Percentiles rank a stretch among this genome's conserved stretches.
Conservation (phyloP, 768 basidiomycete genomes). For the Phaffia australis region DNA sequence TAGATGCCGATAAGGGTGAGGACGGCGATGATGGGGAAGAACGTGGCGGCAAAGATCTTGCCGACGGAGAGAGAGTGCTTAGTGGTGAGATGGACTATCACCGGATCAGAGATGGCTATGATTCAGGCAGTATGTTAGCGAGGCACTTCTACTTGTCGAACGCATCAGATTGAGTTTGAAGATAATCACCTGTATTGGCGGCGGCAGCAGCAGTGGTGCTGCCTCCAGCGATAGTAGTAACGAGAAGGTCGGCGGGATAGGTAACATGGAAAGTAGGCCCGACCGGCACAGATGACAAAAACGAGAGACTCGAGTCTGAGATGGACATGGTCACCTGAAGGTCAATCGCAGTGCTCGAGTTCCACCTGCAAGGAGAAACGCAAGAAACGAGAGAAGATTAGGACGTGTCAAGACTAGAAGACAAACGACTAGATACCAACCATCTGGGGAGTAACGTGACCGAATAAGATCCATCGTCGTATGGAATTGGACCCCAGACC, state of each 20-base stretch:
- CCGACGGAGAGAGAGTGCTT: conserved; percentile 2
- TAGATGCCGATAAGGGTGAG: background rate
- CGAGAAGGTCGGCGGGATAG: no score
- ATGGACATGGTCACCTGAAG: background rate
- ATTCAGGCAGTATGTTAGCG: no score
- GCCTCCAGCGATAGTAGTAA: background rate
- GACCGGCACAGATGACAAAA: conserved; percentile 1
- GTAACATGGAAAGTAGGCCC: background rate
- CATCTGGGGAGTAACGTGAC: background rate
- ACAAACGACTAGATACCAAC: background rate
- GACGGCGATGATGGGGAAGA: conserved; percentile 10
- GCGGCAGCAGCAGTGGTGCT: conserved; percentile 2
- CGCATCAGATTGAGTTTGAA: no score
- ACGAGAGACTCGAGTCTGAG: background rate
- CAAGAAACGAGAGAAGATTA: background rate
- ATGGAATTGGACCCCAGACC: background rate
- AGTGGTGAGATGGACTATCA: background rate
- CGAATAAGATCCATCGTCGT: no score
- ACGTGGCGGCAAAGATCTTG: conserved; percentile 12
- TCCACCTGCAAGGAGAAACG: background rate
- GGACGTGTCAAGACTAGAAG: background rate
- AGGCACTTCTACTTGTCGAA: no score
- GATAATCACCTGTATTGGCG: no score
- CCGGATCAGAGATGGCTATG: background rate
- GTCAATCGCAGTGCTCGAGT: background rate